Evolutionary conservation across 2,329 filamentous ascomycete species (phyloP), one percentile per base, ranked within the genome.

Genomic region (Drechslerella stenobrocha): DNA sequence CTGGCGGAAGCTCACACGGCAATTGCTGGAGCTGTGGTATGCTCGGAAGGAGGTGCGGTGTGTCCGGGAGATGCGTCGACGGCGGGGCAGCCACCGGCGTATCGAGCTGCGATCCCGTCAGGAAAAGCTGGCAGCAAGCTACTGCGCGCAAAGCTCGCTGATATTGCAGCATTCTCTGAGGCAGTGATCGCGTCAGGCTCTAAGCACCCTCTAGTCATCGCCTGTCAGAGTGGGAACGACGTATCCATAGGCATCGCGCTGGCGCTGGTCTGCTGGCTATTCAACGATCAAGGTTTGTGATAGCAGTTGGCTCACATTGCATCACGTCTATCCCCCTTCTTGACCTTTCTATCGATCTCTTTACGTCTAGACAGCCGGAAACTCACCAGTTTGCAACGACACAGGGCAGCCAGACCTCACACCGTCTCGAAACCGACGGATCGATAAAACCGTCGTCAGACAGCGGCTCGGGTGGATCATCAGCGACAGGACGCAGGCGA

Each of bases 101-200:
- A 60, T 30, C 34, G 44, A 55, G 44, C 55, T n/a, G 40, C 15
- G n/a, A 83, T 92, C 65, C 84, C 85, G 1, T 82, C 83, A 48
- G 84, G 84, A 34, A 96, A 96, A 77, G 76, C 85, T 2, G 92
- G 90, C 0, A 91, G 89, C 73, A 85, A 90, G n/a, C 85, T 88
- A 71, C 79, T 97, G n/a, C 84, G 92, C 6, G 78, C 81, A 11
- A 84, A 88, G 7, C 78, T 97, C 2, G 80, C 83, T 1, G 80
- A 79, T 13, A 82, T 93, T 13, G 81, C 81, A 67, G 74, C 76
- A 1, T 88, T 88, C 74, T 80, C 82, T 1, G 73, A 76, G 3
- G 72, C 73, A 11, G 72, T 74, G 57, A 70, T 79, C 32, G 65
- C 60, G 13, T 65, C 70, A 56, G 61, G 35, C 45, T 34, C 50